Percentiles rank a stretch among this genome's conserved stretches.
Evolutionary conservation across 176 grass and related monocot species (phyloP).

Genomic region (Oryza punctata): DNA sequence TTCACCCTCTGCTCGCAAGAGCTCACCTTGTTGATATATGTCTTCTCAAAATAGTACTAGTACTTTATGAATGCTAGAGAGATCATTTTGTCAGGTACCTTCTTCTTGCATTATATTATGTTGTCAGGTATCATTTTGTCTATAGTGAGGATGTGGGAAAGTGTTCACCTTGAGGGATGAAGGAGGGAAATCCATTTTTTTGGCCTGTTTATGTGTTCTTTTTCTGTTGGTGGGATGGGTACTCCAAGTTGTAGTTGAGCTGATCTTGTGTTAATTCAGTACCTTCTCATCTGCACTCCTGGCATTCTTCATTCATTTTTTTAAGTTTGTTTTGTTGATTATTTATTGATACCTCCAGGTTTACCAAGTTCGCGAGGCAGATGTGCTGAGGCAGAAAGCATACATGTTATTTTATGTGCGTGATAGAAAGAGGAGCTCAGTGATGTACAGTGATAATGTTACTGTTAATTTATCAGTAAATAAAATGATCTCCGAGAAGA

Average conservation of each 20-base stretch:
- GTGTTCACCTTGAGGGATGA: not conserved
- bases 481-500: conserved; percentile 32
- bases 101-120: not conserved
- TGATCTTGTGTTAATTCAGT: not conserved
- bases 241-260: not conserved
- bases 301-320: not conserved
- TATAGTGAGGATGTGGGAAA: too few species aligned
- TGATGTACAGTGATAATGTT: conserved; percentile 38
- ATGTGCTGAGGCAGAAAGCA: conserved; percentile 81
- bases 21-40: not conserved
- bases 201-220: not conserved
- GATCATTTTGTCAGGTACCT: not conserved
- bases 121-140: too few species aligned
- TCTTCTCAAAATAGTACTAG: not conserved
- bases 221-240: not conserved
- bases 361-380: conserved; percentile 63
- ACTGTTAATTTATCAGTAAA: conserved; percentile 33
- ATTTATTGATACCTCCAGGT: conserved; percentile 49
- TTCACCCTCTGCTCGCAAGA: not conserved
- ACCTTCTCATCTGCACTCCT: not conserved
- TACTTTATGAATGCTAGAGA: not conserved
- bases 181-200: not conserved
- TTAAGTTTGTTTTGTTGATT: not conserved
- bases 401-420: conserved; percentile 91
- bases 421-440: conserved; percentile 53